Conservation (phyloP, 2,329 filamentous ascomycete species). For the Biscogniauxia marginata region DNA sequence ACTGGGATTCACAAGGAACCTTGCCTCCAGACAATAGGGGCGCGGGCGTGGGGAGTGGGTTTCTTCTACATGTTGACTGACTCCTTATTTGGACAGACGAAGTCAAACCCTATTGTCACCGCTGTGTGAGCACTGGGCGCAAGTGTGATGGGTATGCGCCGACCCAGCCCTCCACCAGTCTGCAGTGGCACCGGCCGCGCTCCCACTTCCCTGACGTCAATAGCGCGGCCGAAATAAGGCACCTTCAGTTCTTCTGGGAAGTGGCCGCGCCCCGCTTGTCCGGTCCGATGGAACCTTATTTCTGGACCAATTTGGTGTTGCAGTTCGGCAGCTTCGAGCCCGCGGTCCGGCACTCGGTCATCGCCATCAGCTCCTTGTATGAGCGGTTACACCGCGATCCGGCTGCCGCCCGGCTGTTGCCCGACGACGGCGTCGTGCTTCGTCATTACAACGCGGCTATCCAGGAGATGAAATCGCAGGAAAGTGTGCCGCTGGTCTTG, state of each 20-base stretch:
- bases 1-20: too few relatives aligned
- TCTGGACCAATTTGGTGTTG: constrained; percentile 41
- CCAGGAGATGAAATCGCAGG: constrained; percentile 28
- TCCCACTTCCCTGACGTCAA: constrained; percentile 26
- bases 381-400: constrained; percentile 29
- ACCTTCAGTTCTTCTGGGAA: constrained; percentile 38
- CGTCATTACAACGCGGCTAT: constrained; percentile 43
- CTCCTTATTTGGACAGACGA: constrained; percentile 12
- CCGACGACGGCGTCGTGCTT: constrained; percentile 34
- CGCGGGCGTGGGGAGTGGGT: too few relatives aligned
- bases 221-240: constrained; percentile 29
- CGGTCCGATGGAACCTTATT: constrained; percentile 37
- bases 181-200: constrained; percentile 38
- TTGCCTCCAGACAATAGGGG: too few relatives aligned
- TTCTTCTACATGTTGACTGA: background rate
- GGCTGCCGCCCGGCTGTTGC: constrained; percentile 5
- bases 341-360: constrained; percentile 37
- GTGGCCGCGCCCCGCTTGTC: constrained; percentile 37
- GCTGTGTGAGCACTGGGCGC: constrained; percentile 29
- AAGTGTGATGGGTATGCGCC: constrained; percentile 35
- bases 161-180: constrained; percentile 7
- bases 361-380: constrained; percentile 41
- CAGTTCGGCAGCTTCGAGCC: constrained; percentile 39
- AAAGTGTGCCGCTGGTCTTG: constrained; percentile 36
- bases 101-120: constrained; percentile 26